phyloP scores from a whole-genome alignment of 1,139 yeast genomes.

The Scheffersomyces titani region DNA sequence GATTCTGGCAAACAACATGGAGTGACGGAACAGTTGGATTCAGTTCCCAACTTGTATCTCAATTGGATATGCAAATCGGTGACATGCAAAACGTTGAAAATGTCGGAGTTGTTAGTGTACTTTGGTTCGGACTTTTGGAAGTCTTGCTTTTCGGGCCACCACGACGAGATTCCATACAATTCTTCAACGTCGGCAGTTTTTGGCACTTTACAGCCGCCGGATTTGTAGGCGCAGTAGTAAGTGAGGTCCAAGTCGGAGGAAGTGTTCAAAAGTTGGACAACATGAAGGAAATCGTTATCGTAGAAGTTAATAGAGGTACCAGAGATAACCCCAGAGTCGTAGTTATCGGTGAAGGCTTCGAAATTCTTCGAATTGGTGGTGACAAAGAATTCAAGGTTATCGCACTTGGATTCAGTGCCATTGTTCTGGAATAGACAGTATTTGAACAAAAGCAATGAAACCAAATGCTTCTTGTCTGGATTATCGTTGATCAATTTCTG shows the following conservation, averaged over 20 bases:
- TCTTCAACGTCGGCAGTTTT: constrained; percentile 28
- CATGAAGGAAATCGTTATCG: constrained; percentile 42
- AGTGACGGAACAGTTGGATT: constrained; percentile 56
- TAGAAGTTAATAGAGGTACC: constrained; percentile 33
- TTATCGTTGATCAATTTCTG: constrained; percentile 25
- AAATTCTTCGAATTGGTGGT: constrained; percentile 30
- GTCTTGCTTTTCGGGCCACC: constrained; percentile 35
- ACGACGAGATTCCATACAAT: constrained; percentile 24
- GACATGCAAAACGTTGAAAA: constrained; percentile 64
- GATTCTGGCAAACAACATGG: constrained; percentile 53
- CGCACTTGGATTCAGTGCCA: constrained; percentile 33
- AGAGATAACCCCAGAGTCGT: constrained; percentile 24
- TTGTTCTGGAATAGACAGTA: constrained; percentile 35
- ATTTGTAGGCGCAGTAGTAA: constrained; percentile 35
- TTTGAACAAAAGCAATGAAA: constrained; percentile 37
- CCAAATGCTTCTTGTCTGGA: constrained; percentile 38
- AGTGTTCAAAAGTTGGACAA: constrained; percentile 35
- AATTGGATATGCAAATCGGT: constrained; percentile 66
- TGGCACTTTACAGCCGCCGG: constrained; percentile 30
- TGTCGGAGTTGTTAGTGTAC: constrained; percentile 20
- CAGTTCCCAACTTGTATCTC: constrained; percentile 58
- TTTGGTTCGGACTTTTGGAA: constrained; percentile 25
- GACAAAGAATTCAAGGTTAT: constrained; percentile 39
- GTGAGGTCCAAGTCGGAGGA: constrained; percentile 39
- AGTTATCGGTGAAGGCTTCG: constrained; percentile 17